These are phyloP conservation scores for Clohesyomyces aquaticus DNA, from an alignment of 495 filamentous ascomycete species.

Conservation along the genomic window DNA sequence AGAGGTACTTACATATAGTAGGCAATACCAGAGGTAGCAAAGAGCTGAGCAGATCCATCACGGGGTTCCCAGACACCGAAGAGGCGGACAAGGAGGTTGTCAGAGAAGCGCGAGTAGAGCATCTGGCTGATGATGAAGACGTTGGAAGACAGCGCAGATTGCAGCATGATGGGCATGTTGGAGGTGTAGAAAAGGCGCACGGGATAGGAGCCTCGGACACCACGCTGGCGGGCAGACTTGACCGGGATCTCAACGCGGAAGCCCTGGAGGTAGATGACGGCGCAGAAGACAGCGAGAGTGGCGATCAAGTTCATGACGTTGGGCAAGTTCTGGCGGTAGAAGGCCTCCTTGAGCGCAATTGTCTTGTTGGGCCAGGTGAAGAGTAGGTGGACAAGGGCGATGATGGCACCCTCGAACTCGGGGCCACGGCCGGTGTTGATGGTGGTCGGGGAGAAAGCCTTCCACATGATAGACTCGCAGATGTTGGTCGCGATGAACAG, in stretches of 20 bases:
- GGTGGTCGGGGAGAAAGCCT: constrained; percentile 97
- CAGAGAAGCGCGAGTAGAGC: constrained; percentile 97
- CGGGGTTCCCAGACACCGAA: constrained; percentile 98
- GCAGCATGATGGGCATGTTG: constrained; percentile 99
- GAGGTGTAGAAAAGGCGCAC: constrained; percentile 85
- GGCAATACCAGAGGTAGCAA: constrained; percentile 85
- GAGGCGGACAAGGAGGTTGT: constrained; percentile 95
- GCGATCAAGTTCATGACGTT: constrained; percentile 99
- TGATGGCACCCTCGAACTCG: constrained; percentile 98
- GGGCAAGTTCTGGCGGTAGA: constrained; percentile 98
- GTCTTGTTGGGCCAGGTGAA: constrained; percentile 98
- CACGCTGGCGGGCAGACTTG: constrained; percentile 98
- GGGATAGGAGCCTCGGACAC: constrained; percentile 83
- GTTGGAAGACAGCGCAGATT: constrained; percentile 97
- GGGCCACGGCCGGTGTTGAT: constrained; percentile 99
- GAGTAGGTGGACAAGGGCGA: constrained; percentile 96
- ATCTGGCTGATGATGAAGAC: constrained; percentile 98
- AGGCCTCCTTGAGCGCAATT: constrained; percentile 94
- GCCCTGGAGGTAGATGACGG: constrained; percentile 99
- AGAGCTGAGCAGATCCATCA: constrained; percentile 94
- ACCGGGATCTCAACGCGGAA: constrained; percentile 99
- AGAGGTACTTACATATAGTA: constrained; percentile 81
- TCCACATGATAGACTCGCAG: constrained; percentile 99
- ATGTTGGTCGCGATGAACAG: constrained; percentile 99
- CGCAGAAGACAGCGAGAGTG: constrained; percentile 89